phyloP scores from a whole-genome alignment of 495 filamentous ascomycete species.

The Trichoderma gamsii region DNA sequence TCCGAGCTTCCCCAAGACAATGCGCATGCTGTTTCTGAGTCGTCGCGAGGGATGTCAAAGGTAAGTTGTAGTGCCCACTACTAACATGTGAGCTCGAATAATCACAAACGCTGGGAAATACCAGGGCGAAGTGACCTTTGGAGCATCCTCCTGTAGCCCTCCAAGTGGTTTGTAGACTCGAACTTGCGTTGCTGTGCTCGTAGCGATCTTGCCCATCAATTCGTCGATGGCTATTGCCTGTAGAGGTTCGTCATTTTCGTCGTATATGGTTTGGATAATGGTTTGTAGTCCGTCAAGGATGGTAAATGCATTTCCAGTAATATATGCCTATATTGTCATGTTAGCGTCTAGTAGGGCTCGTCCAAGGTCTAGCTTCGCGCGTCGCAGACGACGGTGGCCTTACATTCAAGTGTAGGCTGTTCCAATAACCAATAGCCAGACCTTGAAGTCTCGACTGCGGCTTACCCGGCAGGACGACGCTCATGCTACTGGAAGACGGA shows the following conservation, averaged over 20 bases:
- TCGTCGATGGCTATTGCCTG: constrained; percentile 75
- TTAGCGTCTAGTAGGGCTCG: background rate
- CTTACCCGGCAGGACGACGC: constrained; percentile 83
- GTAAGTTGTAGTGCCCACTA: constrained; percentile 47
- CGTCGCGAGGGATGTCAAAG: constrained; percentile 30
- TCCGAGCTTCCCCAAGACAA: constrained; percentile 82
- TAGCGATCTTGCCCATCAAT: constrained; percentile 76
- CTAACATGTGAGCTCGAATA: background rate
- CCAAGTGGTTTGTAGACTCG: constrained; percentile 77
- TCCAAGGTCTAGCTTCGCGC: background rate
- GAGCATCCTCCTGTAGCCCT: constrained; percentile 53
- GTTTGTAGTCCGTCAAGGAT: constrained; percentile 69
- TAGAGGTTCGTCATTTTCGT: constrained; percentile 65
- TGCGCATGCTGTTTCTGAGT: constrained; percentile 41
- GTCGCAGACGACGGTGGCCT: constrained; percentile 22
- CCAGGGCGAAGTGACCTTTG: constrained; percentile 48
- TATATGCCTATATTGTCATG: constrained; percentile 59
- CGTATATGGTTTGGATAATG: constrained; percentile 85
- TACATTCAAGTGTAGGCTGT: constrained; percentile 74
- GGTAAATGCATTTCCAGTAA: constrained; percentile 79
- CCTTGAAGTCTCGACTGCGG: constrained; percentile 87
- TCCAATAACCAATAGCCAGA: constrained; percentile 79
- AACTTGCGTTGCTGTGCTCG: constrained; percentile 56
- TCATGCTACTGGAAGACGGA: constrained; percentile 41
- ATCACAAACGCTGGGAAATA: background rate